Evolutionary conservation across 179 eudicot species (phyloP), one percentile per base, ranked within the genome.

Genomic region (Silene noctiflora): DNA sequence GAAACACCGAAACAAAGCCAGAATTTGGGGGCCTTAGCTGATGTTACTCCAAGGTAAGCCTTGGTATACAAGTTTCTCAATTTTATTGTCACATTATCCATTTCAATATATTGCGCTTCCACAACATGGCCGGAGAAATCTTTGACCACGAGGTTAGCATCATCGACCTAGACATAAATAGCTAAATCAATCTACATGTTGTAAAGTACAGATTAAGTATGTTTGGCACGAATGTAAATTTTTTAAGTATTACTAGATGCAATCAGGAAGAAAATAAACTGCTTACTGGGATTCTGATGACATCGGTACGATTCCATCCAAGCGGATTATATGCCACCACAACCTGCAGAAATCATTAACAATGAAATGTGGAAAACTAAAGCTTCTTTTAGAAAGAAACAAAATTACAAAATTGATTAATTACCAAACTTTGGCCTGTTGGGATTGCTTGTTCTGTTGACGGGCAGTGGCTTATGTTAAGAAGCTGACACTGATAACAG

Each of bases 391-490:
- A 33, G 62, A 51, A 29, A 20, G 16, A 51, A 24, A 60, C 56
- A 5, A 2, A 65, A 27, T 55, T 55, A 4, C 1, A 67, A 55
- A 9, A 24, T 21, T 56, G 20, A 67, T 42, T 24, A 20, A 29
- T 84, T 91, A 94, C 98, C 97, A 94, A 85, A 81, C 94, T 94
- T 84, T 86, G 87, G 72, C 89, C 89, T 19, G 81, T 81, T 39
- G 88, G 85, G 72, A 92, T 84, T 75, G 88, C 88, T 82, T 87
- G 79, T 77, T 93, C 97, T 10, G 98, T 90, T 74, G 89, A 78
- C 22, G 96, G 97, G 78, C 98, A 94, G 70, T 76, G 92, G 79
- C 96, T 94, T 85, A 94, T 90, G 71, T 94, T 94, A 69, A 92
- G 91, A 64, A 92, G 84, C 79, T 77, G 96, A 78, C 98, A 94